phyloP scores from a whole-genome alignment of 2,329 filamentous ascomycete genomes.

The Cryphonectria japonica region DNA sequence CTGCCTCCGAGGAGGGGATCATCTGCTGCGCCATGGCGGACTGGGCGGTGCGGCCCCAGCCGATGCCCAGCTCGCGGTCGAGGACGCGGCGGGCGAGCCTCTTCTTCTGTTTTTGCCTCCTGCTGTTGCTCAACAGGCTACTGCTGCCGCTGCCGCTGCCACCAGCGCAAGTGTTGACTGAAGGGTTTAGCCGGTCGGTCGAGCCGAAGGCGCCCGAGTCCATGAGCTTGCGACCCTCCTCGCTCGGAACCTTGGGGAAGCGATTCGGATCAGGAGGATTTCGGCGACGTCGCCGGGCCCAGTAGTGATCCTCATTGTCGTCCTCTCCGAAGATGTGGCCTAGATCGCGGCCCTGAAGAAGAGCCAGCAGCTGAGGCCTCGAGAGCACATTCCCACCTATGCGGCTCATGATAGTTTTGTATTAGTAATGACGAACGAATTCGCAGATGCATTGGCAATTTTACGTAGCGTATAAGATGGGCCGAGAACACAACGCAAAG shows the following conservation, averaged over 20 bases:
- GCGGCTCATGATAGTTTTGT: slow-evolving; percentile 28
- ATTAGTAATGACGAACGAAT: background rate
- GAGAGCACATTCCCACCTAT: slow-evolving; percentile 19
- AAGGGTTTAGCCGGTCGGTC: slow-evolving; percentile 50
- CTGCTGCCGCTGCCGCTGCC: background rate
- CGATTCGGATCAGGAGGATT: slow-evolving; percentile 54
- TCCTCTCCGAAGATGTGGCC: slow-evolving; percentile 41
- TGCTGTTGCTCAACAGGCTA: slow-evolving; percentile 36
- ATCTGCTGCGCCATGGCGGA: slow-evolving; percentile 71
- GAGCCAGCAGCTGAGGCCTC: slow-evolving; percentile 43
- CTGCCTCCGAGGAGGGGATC: slow-evolving; percentile 76
- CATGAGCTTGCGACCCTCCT: slow-evolving; percentile 79
- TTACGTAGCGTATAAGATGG: background rate
- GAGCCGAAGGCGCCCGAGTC: slow-evolving; percentile 77
- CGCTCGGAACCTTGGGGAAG: slow-evolving; percentile 85
- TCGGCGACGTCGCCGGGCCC: slow-evolving; percentile 47
- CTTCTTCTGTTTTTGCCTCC: slow-evolving; percentile 55
- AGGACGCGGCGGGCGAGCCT: slow-evolving; percentile 71
- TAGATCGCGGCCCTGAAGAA: slow-evolving; percentile 45
- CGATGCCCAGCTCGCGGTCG: slow-evolving; percentile 79
- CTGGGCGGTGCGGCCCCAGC: slow-evolving; percentile 63
- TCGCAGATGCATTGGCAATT: background rate
- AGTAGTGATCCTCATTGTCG: slow-evolving; percentile 36
- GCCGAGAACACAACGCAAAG: background rate
- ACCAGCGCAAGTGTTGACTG: background rate